Percentiles rank a stretch among this genome's conserved stretches.
phyloP scores from a whole-genome alignment of 73 alveolate species.

The Diophrys appendiculata region DNA sequence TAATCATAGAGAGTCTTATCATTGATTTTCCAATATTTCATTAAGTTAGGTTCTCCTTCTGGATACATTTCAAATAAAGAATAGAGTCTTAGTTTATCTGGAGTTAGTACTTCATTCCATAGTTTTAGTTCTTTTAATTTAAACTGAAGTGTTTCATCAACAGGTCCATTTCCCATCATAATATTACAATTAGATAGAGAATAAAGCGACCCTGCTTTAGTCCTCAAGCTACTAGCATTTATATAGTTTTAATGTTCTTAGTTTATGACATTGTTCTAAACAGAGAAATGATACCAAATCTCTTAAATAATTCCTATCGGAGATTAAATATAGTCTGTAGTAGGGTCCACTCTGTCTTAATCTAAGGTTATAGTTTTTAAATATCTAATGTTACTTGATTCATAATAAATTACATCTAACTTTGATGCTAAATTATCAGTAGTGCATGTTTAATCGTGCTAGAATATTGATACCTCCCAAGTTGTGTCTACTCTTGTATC shows the following conservation, averaged over 20 bases:
- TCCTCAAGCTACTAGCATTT: neutral
- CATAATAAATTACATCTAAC: neutral
- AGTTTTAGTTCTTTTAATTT: neutral
- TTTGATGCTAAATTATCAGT: neutral
- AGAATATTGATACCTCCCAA: neutral
- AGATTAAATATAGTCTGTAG: neutral
- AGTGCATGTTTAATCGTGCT: neutral
- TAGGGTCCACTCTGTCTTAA: neutral
- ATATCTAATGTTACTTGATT: neutral
- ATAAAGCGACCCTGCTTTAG: neutral
- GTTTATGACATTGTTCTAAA: neutral
- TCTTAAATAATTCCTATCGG: neutral
- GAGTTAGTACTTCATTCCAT: neutral
- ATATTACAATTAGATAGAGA: neutral
- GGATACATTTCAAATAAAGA: neutral
- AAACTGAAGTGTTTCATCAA: neutral
- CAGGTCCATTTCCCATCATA: neutral
- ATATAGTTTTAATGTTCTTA: neutral
- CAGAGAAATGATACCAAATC: neutral
- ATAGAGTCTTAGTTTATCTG: neutral
- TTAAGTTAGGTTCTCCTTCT: neutral
- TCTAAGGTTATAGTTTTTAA: neutral
- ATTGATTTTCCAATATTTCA: neutral
- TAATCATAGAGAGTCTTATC: slow-evolving; percentile 1
- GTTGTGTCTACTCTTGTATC: neutral